phyloP scores from a whole-genome alignment of 495 filamentous ascomycete genomes.

The Podospora bellae-mahoneyi region DNA sequence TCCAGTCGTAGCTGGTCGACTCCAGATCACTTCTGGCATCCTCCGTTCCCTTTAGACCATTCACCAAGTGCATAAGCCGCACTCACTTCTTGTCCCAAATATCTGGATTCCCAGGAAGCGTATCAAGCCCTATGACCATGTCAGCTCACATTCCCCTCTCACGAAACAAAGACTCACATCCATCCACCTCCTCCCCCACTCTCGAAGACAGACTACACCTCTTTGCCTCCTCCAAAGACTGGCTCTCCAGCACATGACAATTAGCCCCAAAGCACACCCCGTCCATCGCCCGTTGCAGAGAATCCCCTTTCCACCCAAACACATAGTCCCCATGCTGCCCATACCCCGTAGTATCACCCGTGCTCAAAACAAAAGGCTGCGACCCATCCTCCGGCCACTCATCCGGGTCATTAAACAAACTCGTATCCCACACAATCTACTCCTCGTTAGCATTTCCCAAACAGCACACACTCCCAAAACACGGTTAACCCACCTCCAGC shows the following conservation, averaged over 20 bases:
- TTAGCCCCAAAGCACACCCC: slow-evolving; percentile 39
- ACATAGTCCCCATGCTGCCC: slow-evolving; percentile 43
- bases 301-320: slow-evolving; percentile 47
- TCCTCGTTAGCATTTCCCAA: slow-evolving; percentile 9
- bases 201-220: slow-evolving; percentile 34
- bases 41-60: background rate
- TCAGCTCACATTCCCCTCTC: background rate
- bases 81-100: background rate
- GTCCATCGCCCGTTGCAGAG: slow-evolving; percentile 48
- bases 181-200: slow-evolving; percentile 44
- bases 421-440: slow-evolving; percentile 41
- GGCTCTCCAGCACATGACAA: slow-evolving; percentile 36
- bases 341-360: slow-evolving; percentile 40
- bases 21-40: background rate
- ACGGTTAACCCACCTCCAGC: slow-evolving; percentile 47
- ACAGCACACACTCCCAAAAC: background rate
- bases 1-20: background rate
- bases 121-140: background rate
- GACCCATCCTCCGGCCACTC: slow-evolving; percentile 42
- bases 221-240: slow-evolving; percentile 30
- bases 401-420: slow-evolving; percentile 35
- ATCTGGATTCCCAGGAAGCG: slow-evolving; percentile 3
- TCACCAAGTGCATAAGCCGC: background rate
- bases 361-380: slow-evolving; percentile 46
- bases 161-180: slow-evolving; percentile 38